Conservation (phyloP, 805 yeast genomes). For the Candida nemodendra region DNA sequence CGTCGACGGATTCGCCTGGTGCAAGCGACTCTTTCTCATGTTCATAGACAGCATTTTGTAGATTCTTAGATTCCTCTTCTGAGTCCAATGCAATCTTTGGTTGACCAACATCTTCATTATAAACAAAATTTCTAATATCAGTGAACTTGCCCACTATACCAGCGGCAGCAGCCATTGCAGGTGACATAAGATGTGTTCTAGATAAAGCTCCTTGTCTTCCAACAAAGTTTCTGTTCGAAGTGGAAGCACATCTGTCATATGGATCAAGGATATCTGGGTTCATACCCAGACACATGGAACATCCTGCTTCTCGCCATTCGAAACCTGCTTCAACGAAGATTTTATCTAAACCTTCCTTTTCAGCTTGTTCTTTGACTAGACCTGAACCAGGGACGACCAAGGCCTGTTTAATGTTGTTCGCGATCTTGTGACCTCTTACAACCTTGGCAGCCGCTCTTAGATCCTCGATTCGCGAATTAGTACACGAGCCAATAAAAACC, state of each 20-base stretch:
- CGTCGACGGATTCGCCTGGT: conserved; percentile 51
- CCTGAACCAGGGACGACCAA: conserved; percentile 98
- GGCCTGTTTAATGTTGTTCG: conserved; percentile 75
- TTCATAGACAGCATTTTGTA: conserved; percentile 69
- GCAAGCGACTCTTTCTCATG: conserved; percentile 64
- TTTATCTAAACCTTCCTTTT: conserved; percentile 89
- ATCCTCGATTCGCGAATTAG: conserved; percentile 97
- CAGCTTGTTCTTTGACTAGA: conserved; percentile 89
- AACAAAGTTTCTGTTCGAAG: conserved; percentile 97
- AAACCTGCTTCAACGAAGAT: conserved; percentile 91
- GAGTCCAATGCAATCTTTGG: conserved; percentile 52
- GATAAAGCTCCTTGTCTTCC: conserved; percentile 98
- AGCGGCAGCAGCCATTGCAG: conserved; percentile 99
- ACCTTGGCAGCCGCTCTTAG: conserved; percentile 92
- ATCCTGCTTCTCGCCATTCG: conserved; percentile 99
- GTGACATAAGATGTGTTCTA: conserved; percentile 96
- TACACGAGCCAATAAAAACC: conserved; percentile 97
- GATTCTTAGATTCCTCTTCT: conserved; percentile 50
- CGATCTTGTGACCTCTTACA: conserved; percentile 85
- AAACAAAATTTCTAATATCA: conserved; percentile 82
- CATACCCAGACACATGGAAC: conserved; percentile 99
- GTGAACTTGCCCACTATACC: conserved; percentile 87
- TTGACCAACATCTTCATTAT: conserved; percentile 52
- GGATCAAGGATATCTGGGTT: conserved; percentile 96
- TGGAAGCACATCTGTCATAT: conserved; percentile 96